These are phyloP conservation scores for Porpolomopsis calyptriformis DNA, from an alignment of 768 basidiomycete genomes.

Conservation along the genomic window DNA sequence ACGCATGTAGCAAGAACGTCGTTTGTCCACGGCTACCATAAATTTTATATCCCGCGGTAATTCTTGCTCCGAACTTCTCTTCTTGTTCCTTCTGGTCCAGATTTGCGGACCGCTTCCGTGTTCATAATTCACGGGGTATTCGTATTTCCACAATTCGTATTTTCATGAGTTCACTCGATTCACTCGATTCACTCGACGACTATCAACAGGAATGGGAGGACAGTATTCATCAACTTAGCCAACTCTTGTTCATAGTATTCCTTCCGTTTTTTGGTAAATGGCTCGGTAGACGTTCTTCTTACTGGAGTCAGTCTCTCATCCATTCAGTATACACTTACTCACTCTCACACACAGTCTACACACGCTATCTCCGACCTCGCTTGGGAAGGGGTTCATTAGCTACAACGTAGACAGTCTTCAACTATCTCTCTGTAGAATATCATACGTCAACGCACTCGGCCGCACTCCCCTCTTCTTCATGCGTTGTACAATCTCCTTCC, in stretches of 20 bases:
- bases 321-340: conserved; percentile 4
- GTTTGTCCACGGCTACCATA: no score
- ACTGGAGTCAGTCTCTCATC: conserved; percentile 55
- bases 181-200: background rate
- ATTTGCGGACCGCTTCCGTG: background rate
- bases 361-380: conserved; percentile 59
- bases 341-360: conserved; percentile 36
- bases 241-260: conserved; percentile 68
- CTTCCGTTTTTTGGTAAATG: conserved; percentile 84
- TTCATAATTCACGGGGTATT: no score
- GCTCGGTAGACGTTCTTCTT: conserved; percentile 76
- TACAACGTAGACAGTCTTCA: conserved; percentile 18
- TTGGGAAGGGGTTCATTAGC: conserved; percentile 45
- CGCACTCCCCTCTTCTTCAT: conserved; percentile 49
- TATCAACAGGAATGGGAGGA: conserved; percentile 96
- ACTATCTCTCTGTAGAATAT: conserved; percentile 63
- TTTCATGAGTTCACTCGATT: conserved; percentile 52
- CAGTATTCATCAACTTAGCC: conserved; percentile 72
- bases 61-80: background rate
- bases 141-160: background rate
- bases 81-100: conserved; percentile 2
- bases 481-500: conserved; percentile 38
- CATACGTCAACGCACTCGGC: conserved; percentile 59
- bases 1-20: no score
- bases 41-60: background rate